Evolutionary conservation across 2,329 filamentous ascomycete species (phyloP).

Genomic region (Cladophialophora psammophila): DNA sequence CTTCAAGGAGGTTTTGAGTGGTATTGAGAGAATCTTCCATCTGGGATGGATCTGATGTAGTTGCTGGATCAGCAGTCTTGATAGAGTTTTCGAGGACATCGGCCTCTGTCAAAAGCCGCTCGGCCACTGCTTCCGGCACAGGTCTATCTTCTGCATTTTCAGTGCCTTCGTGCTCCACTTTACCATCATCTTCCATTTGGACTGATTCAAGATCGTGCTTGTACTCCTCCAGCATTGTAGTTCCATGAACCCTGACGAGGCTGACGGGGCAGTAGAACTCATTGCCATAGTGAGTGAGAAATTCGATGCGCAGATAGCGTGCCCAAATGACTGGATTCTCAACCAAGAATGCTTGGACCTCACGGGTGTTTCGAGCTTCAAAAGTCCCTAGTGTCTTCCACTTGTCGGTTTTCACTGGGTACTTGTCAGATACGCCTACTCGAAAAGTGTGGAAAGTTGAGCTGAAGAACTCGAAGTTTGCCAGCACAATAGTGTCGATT

Average conservation of each 20-base stretch:
- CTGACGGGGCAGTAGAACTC: conserved; percentile 97
- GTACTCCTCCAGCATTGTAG: conserved; percentile 91
- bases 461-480: conserved; percentile 99
- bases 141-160: conserved; percentile 30
- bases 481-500: conserved; percentile 94
- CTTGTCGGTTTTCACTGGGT: conserved; percentile 88
- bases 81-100: conserved; percentile 40
- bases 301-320: conserved; percentile 89
- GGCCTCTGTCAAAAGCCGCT: conserved; percentile 28
- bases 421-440: conserved; percentile 91
- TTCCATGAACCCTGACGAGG: conserved; percentile 88
- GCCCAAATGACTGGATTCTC: conserved; percentile 96
- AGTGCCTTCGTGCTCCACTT: conserved; percentile 39
- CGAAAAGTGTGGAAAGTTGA: conserved; percentile 93
- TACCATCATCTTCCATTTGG: conserved; percentile 59
- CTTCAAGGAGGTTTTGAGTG: not conserved
- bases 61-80: conserved; percentile 4
- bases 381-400: conserved; percentile 91
- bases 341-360: conserved; percentile 93
- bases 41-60: not conserved
- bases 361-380: conserved; percentile 88
- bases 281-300: conserved; percentile 90
- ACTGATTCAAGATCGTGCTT: conserved; percentile 80
- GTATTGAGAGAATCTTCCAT: not conserved
- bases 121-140: conserved; percentile 35